phyloP scores from a whole-genome alignment of 371 early-diverging fungal species.

The Cokeromyces recurvatus region DNA sequence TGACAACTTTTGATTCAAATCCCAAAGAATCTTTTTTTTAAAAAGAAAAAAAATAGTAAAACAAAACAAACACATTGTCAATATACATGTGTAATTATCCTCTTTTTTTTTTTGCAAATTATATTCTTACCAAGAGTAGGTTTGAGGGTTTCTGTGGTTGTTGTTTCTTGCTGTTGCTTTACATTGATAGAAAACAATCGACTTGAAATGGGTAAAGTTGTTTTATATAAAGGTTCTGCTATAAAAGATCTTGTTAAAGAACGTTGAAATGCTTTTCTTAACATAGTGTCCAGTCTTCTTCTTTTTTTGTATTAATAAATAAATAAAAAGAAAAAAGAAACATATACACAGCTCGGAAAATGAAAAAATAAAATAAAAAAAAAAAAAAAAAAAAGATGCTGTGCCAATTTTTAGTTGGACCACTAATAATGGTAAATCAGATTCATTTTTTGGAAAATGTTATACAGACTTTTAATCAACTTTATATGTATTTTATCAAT shows the following conservation, averaged over 20 bases:
- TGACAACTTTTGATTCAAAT: conserved; percentile 41
- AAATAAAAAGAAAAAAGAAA: no score
- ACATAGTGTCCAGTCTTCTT: no score
- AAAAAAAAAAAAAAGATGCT: no score
- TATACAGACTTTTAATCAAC: no score
- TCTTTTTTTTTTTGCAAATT: no score
- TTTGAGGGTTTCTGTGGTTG: conserved; percentile 2
- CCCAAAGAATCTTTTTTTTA: conserved; percentile 56
- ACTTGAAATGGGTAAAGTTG: not conserved
- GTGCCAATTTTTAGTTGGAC: no score
- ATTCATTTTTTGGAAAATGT: no score
- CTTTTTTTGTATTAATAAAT: no score
- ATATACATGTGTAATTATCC: no score
- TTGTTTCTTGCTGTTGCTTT: conserved; percentile 2
- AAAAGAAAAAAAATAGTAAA: not conserved
- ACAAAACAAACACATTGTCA: no score
- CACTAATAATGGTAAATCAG: no score
- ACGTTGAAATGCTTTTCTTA: conserved; percentile 11
- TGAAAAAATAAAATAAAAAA: not conserved
- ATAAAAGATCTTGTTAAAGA: conserved; percentile 12
- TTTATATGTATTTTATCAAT: no score
- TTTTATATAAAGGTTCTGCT: not conserved
- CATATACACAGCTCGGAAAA: not conserved
- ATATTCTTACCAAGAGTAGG: conserved; percentile 13
- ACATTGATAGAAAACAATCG: conserved; percentile 5